A percentile compares a stretch with the other conserved stretches of the same genome.
These are phyloP conservation scores for Saturnispora quitensis DNA, from an alignment of 805 yeast genomes.

Conservation along the genomic window DNA sequence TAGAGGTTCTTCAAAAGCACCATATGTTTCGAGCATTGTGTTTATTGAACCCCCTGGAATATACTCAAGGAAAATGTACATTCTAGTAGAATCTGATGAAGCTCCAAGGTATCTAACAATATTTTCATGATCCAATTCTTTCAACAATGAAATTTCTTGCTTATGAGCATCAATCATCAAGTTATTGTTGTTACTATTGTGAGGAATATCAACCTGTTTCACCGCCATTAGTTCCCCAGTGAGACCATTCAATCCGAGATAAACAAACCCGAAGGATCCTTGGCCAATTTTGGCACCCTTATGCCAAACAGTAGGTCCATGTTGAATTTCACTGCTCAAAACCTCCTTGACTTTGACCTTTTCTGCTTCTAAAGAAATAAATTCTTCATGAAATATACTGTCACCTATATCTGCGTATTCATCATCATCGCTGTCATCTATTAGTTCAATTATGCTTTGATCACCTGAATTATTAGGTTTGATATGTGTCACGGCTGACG, in stretches of 20 bases:
- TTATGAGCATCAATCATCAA: conserved; percentile 71
- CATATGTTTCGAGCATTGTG: conserved; percentile 47
- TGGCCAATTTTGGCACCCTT: conserved; percentile 90
- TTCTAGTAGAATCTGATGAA: conserved; percentile 54
- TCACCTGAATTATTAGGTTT: not conserved
- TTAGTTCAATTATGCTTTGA: conserved; percentile 39
- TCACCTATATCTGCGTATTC: conserved; percentile 14
- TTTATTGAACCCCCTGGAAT: conserved; percentile 42
- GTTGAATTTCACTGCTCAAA: conserved; percentile 31
- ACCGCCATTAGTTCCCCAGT: conserved; percentile 98
- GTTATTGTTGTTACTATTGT: conserved; percentile 28
- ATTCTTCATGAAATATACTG: conserved; percentile 24
- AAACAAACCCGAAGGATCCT: conserved; percentile 92
- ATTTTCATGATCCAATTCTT: conserved; percentile 79
- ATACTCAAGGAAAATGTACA: conserved; percentile 65
- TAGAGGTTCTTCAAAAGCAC: conserved; percentile 54
- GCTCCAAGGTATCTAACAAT: conserved; percentile 91
- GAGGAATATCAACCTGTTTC: conserved; percentile 67
- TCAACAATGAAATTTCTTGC: conserved; percentile 68
- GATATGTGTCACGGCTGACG: conserved; percentile 10
- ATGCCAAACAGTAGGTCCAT: conserved; percentile 77
- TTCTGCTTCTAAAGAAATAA: conserved; percentile 3
- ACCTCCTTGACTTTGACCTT: conserved; percentile 21
- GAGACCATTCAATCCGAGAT: conserved; percentile 79
- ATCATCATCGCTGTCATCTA: conserved; percentile 34